Conservation (phyloP, 441 rosid genomes). For the Flueggea neowawraea region DNA sequence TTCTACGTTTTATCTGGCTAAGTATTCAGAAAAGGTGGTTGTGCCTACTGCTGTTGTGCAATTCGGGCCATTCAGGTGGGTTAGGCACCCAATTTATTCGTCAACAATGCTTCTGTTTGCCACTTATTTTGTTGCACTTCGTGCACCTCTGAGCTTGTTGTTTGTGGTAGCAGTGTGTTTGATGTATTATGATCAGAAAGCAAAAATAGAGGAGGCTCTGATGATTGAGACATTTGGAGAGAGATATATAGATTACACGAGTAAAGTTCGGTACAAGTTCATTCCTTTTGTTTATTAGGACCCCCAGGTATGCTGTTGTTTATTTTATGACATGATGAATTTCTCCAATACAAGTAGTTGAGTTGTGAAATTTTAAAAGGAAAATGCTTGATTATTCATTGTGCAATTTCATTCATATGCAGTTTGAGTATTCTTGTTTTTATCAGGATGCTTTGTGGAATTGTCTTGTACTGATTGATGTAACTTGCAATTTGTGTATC, state of each 20-base stretch:
- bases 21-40: conserved; percentile 78
- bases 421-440: too few relatives aligned
- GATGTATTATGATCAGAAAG: conserved; percentile 68
- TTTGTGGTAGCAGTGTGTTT: conserved; percentile 59
- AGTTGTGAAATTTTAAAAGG: conserved; percentile 10
- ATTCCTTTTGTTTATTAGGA: conserved; percentile 74
- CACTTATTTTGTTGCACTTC: conserved; percentile 59
- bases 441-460: too few relatives aligned
- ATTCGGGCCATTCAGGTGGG: conserved; percentile 90
- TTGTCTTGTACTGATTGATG: too few relatives aligned
- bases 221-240: conserved; percentile 81
- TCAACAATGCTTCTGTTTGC: conserved; percentile 76
- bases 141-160: conserved; percentile 74
- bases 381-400: conserved; percentile 4
- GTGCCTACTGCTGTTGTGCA: conserved; percentile 88
- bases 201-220: conserved; percentile 64
- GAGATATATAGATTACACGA: conserved; percentile 55
- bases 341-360: conserved; percentile 7
- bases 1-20: conserved; percentile 78
- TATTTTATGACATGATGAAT: conserved; percentile 19
- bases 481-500: too few relatives aligned
- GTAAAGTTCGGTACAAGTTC: conserved; percentile 73
- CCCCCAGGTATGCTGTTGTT: conserved; percentile 31
- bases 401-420: too few relatives aligned
- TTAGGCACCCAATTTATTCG: conserved; percentile 77